A percentile compares a stretch with the other conserved stretches of the same genome.
Evolutionary conservation across 2,329 filamentous ascomycete genomes (phyloP).

Genomic region (Chrysosporium queenslandicum): DNA sequence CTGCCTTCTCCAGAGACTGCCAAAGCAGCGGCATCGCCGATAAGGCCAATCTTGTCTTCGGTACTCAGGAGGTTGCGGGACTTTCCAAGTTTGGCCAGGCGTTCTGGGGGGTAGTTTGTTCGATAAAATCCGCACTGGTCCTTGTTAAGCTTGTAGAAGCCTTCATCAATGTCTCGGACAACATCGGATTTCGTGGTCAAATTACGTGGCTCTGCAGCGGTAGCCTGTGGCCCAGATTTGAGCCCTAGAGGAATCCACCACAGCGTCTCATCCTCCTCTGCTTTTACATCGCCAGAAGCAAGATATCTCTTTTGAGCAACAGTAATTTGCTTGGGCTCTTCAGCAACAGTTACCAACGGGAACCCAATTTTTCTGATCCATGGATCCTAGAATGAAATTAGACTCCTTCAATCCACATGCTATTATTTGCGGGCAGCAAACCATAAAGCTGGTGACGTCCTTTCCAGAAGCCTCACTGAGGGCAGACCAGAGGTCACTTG

Average conservation of each 20-base stretch:
- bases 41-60: slow-evolving; percentile 84
- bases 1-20: slow-evolving; percentile 77
- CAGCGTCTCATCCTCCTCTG: slow-evolving; percentile 79
- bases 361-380: slow-evolving; percentile 97
- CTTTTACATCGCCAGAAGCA: slow-evolving; percentile 78
- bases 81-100: slow-evolving; percentile 68
- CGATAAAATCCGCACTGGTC: slow-evolving; percentile 84
- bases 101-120: slow-evolving; percentile 81
- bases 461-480: slow-evolving; percentile 77
- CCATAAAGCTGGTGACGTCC: slow-evolving; percentile 80
- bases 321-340: slow-evolving; percentile 58
- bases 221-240: slow-evolving; percentile 59
- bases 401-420: slow-evolving; percentile 10
- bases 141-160: slow-evolving; percentile 90
- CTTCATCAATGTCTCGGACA: slow-evolving; percentile 51
- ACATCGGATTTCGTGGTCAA: slow-evolving; percentile 68
- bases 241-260: slow-evolving; percentile 95
- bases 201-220: slow-evolving; percentile 54
- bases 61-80: slow-evolving; percentile 66
- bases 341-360: slow-evolving; percentile 75
- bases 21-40: slow-evolving; percentile 81
- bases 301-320: slow-evolving; percentile 84
- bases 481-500: slow-evolving; percentile 81
- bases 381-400: slow-evolving; percentile 42
- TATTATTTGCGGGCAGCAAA: slow-evolving; percentile 20